Evolutionary conservation across 352 stramenopile genomes (phyloP), one percentile per base, ranked within the genome.

Genomic region (Phytophthora hybrid): DNA sequence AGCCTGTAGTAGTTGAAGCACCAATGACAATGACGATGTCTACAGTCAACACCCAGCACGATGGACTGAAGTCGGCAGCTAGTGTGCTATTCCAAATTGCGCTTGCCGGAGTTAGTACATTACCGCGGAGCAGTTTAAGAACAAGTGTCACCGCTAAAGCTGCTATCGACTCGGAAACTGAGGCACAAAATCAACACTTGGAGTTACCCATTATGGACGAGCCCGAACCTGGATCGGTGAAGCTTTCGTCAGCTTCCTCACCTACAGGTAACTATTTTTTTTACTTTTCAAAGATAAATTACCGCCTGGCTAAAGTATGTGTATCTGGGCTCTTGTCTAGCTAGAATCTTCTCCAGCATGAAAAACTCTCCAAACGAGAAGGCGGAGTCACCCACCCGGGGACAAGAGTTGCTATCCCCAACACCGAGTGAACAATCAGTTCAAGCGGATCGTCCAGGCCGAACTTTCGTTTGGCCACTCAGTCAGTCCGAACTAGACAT

Each of bases 61-160:
- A 60, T 4, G 63, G 44, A 29, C 80, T 83, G 26, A 84, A 81
- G 53, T 19, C 59, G 11, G 73, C 80, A 49, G 62, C 70, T 11
- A 63, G 46, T 32, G 46, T 76, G 8, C 51, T 85, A 5, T 88
- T 88, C 32, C 78, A 78, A 63, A 81, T 88, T 19, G 80, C 76
- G 19, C 39, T 85, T 39, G 75, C 76, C 19, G 78, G 80, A 46
- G 68, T 77, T 29, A 82, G 65, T 31, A 41, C 59, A 21, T 21
- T 63, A 21, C 63, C 62, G 39, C 32, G 6, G 16, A 69, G 46
- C 14, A 59, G 11, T 5, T 60, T 58, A 39, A 34, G 7, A 18
- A 13, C 26, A n/a, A 34, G 29, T 59, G 59, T 37, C 3, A 44
- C 34, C 8, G 10, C 23, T 21, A 44, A 63, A 44, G 7, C 11